Conservation (phyloP, 352 stramenopile genomes). For the Phytophthora vignae region DNA sequence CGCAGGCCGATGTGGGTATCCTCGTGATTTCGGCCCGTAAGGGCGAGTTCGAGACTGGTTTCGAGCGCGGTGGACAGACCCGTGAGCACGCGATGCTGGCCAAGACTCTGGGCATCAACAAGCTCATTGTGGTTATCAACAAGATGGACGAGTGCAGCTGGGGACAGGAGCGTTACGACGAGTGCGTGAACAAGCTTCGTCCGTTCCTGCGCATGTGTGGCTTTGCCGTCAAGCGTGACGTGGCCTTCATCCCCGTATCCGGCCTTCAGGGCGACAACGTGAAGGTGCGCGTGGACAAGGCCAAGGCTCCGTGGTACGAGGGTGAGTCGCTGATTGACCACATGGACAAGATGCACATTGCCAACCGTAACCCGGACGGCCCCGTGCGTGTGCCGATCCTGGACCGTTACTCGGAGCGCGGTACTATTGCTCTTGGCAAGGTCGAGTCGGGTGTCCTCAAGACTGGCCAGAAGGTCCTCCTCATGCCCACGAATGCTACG, state of each 20-base stretch:
- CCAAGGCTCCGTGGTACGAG: slow-evolving; percentile 94
- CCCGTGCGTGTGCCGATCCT: slow-evolving; percentile 97
- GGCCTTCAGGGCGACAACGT: slow-evolving; percentile 97
- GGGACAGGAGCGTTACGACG: slow-evolving; percentile 91
- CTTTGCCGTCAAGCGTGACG: slow-evolving; percentile 98
- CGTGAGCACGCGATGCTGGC: slow-evolving; percentile 98
- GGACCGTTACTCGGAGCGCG: slow-evolving; percentile 97
- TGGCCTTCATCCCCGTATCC: slow-evolving; percentile 98
- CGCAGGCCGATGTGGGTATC: slow-evolving; percentile 97
- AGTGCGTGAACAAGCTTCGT: slow-evolving; percentile 95
- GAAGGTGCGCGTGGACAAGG: slow-evolving; percentile 87
- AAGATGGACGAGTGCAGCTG: slow-evolving; percentile 99
- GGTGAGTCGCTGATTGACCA: slow-evolving; percentile 94
- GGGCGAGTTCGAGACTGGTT: slow-evolving; percentile 99
- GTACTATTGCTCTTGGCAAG: slow-evolving; percentile 98
- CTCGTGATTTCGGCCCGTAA: slow-evolving; percentile 96
- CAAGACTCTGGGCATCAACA: slow-evolving; percentile 98
- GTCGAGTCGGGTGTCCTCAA: slow-evolving; percentile 96
- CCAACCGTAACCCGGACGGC: slow-evolving; percentile 89
- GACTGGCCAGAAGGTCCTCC: slow-evolving; percentile 93
- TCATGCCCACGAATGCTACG: slow-evolving; percentile 94
- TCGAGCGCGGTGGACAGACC: slow-evolving; percentile 98
- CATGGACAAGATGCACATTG: slow-evolving; percentile 94
- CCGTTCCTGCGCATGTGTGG: slow-evolving; percentile 95
- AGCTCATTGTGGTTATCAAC: slow-evolving; percentile 99